These are phyloP conservation scores for Aaosphaeria arxii DNA, from an alignment of 2,329 filamentous ascomycete genomes.

Conservation along the genomic window DNA sequence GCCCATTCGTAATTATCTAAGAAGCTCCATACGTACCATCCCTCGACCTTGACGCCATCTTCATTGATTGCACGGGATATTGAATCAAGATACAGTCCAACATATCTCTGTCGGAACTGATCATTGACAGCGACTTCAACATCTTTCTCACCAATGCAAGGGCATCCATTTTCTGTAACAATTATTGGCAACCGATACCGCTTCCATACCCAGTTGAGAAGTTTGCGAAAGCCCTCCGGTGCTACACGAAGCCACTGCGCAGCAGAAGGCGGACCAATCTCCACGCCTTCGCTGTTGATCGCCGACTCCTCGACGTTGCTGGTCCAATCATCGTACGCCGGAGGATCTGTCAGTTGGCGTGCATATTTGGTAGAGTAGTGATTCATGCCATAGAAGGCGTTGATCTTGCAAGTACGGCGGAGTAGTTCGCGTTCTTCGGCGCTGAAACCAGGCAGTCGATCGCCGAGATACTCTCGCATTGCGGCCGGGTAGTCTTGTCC, in stretches of 20 bases:
- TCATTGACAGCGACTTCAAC: background rate
- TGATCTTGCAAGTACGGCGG: slow-evolving; percentile 32
- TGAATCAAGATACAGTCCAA: background rate
- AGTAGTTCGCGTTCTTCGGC: slow-evolving; percentile 1
- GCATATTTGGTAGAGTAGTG: slow-evolving; percentile 43
- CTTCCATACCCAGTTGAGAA: slow-evolving; percentile 38
- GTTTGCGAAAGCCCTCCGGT: background rate
- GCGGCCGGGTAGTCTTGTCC: slow-evolving; percentile 30
- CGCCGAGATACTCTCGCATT: background rate
- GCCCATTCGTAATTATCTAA: background rate
- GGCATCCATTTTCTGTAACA: slow-evolving; percentile 44
- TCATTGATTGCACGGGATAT: background rate
- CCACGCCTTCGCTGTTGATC: slow-evolving; percentile 17
- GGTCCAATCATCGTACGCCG: slow-evolving; percentile 41
- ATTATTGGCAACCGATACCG: slow-evolving; percentile 42
- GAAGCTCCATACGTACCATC: background rate
- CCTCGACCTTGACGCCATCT: background rate
- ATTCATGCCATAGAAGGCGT: slow-evolving; percentile 42
- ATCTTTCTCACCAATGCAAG: slow-evolving; percentile 8
- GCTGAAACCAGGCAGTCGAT: background rate
- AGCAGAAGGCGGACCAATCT: background rate
- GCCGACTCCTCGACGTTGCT: slow-evolving; percentile 40
- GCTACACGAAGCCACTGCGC: background rate
- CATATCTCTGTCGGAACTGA: background rate
- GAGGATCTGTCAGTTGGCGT: slow-evolving; percentile 30